Evolutionary conservation across 768 basidiomycete species (phyloP).

Genomic region (Lactarius akahatsu): DNA sequence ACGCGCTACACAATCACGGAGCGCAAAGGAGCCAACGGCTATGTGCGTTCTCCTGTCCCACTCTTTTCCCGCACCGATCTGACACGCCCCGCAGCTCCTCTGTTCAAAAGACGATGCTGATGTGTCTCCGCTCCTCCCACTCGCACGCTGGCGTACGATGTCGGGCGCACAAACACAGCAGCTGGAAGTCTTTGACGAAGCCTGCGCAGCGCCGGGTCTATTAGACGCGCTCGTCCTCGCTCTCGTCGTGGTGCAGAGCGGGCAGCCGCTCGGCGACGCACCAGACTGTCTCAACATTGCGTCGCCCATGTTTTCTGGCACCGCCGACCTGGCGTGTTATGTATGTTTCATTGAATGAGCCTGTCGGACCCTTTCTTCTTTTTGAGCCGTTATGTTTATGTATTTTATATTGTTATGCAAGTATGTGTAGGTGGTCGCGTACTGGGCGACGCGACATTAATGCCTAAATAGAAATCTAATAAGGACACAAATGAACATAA

Average conservation of each 20-base stretch:
- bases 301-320: constrained; percentile 15
- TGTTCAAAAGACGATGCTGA: not conserved
- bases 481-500: not conserved
- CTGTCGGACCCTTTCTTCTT: not conserved
- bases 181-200: constrained; percentile 20
- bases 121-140: constrained; percentile 3
- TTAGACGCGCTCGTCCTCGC: constrained; percentile 22
- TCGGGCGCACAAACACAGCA: constrained; percentile 10
- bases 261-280: constrained; percentile 20
- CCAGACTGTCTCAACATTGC: constrained; percentile 8
- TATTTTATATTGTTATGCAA: not conserved
- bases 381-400: not conserved
- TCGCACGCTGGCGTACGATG: constrained; percentile 21
- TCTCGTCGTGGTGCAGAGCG: constrained; percentile 19
- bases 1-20: constrained; percentile 17
- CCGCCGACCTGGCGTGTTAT: not conserved
- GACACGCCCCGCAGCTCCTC: not conserved
- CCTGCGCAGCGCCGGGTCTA: constrained; percentile 12
- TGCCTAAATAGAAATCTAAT: constrained; percentile 5
- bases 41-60: constrained; percentile 3
- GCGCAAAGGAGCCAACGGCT: constrained; percentile 14
- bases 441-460: constrained; percentile 15
- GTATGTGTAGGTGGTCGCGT: constrained; percentile 13
- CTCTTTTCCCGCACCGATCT: no score
- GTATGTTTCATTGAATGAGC: not conserved